Percentiles rank a stretch among this genome's conserved stretches.
These are phyloP conservation scores for Areca catechu DNA, from an alignment of 176 grass and related monocot species.

Conservation along the genomic window DNA sequence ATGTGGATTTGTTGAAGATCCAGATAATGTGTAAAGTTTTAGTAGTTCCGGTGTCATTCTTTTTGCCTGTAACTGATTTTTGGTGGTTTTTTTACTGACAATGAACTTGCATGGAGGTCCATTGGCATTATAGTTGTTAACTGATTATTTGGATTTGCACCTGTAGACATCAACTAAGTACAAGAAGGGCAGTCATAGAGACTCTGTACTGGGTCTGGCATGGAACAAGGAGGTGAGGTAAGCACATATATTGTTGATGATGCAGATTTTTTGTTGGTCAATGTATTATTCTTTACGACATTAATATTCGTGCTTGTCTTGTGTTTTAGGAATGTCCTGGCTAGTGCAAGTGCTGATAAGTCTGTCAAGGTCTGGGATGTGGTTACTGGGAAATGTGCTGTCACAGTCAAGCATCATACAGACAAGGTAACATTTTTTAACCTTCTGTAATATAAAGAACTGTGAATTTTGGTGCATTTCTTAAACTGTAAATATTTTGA, in stretches of 20 bases:
- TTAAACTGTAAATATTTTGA: no score
- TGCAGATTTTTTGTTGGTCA: not conserved
- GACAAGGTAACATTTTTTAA: constrained; percentile 53
- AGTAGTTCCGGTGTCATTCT: no score
- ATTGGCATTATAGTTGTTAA: no score
- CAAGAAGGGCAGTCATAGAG: constrained; percentile 71
- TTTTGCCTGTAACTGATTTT: no score
- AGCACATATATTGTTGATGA: constrained; percentile 6
- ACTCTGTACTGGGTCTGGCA: constrained; percentile 85
- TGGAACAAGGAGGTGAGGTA: constrained; percentile 96
- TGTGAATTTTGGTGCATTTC: no score
- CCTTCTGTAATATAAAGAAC: no score
- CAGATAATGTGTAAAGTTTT: no score
- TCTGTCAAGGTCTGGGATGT: constrained; percentile 85
- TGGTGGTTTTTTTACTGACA: no score
- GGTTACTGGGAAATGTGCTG: constrained; percentile 54
- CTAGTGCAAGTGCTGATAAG: constrained; percentile 70
- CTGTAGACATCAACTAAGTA: constrained; percentile 31
- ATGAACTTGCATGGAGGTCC: no score
- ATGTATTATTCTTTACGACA: no score
- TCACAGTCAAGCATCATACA: constrained; percentile 69
- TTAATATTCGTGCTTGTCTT: not conserved
- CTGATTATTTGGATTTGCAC: not conserved
- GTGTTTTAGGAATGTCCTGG: constrained; percentile 70
- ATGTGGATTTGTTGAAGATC: no score